These are phyloP conservation scores for Colletotrichum scovillei DNA, from an alignment of 2,329 filamentous ascomycete species.

Conservation along the genomic window DNA sequence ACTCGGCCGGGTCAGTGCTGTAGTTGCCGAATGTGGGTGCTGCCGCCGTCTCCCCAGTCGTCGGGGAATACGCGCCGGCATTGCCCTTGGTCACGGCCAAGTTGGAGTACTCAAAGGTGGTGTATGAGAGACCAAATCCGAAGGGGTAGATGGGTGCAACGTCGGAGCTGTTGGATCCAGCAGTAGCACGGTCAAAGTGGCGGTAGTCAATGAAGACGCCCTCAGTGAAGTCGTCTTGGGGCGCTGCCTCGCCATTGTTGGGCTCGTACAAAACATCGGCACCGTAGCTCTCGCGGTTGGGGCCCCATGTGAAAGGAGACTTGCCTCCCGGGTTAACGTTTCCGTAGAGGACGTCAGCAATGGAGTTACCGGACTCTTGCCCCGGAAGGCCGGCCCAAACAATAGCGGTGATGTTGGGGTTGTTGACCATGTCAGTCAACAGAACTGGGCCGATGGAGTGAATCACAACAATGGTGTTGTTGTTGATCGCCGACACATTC, in stretches of 20 bases:
- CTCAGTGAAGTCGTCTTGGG: constrained; percentile 80
- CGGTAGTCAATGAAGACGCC: constrained; percentile 87
- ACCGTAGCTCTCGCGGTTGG: constrained; percentile 74
- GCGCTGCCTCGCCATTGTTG: constrained; percentile 74
- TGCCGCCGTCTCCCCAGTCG: constrained; percentile 68
- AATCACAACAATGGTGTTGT: constrained; percentile 92
- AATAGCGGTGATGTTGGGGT: constrained; percentile 85
- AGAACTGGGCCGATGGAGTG: constrained; percentile 87
- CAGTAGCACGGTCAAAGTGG: constrained; percentile 73
- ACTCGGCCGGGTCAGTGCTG: constrained; percentile 72
- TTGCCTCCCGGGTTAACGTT: constrained; percentile 81
- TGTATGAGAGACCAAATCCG: constrained; percentile 84
- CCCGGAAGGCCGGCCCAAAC: constrained; percentile 86
- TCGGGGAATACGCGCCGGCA: constrained; percentile 66
- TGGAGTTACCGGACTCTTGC: constrained; percentile 83
- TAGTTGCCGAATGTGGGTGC: constrained; percentile 74
- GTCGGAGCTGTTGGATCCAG: constrained; percentile 42
- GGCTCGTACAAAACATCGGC: constrained; percentile 74
- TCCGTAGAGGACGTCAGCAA: constrained; percentile 87
- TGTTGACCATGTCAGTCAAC: constrained; percentile 78
- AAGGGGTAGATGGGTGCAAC: constrained; percentile 82
- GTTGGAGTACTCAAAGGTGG: constrained; percentile 80
- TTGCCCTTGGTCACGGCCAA: constrained; percentile 65
- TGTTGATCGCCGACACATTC: constrained; percentile 80
- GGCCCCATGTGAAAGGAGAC: constrained; percentile 84